A percentile compares a stretch with the other conserved stretches of the same genome.
Evolutionary conservation across 345 rosid species (phyloP).

Genomic region (Syzygium aqueum): DNA sequence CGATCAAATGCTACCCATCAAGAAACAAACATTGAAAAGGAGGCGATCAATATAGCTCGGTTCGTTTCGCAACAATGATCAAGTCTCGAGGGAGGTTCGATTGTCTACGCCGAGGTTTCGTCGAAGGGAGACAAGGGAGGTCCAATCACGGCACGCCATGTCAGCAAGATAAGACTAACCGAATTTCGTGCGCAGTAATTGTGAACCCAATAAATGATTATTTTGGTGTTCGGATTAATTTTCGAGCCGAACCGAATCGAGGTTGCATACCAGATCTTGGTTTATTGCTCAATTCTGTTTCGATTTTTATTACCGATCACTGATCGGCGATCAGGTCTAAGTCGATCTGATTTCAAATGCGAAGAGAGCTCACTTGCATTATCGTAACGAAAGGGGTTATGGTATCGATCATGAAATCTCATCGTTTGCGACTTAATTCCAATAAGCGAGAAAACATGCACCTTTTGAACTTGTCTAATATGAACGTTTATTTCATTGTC

Average conservation of each 20-base stretch:
- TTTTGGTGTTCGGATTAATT: not conserved
- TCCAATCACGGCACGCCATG: not conserved
- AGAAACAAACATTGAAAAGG: not conserved
- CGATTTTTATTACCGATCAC: not conserved
- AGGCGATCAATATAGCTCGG: not conserved
- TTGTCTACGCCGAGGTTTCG: not conserved
- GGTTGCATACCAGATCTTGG: not conserved
- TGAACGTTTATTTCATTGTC: not conserved
- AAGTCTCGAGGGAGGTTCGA: not conserved
- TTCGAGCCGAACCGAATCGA: rapidly evolving
- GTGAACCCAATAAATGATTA: too few relatives aligned
- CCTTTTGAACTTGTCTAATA: not conserved
- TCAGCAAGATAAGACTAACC: not conserved
- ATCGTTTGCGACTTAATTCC: not conserved
- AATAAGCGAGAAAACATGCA: not conserved
- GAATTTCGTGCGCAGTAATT: too few relatives aligned
- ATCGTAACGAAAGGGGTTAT: not conserved
- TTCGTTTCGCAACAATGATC: not conserved
- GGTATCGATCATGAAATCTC: not conserved
- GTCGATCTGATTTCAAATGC: not conserved
- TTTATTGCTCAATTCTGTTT: not conserved
- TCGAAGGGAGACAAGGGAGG: not conserved
- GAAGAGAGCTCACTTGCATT: not conserved
- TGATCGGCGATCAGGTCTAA: not conserved
- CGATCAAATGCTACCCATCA: not conserved